A percentile compares a stretch with the other conserved stretches of the same genome.
Evolutionary conservation across 2,329 filamentous ascomycete species (phyloP).

Genomic region (Xylaria sp.): DNA sequence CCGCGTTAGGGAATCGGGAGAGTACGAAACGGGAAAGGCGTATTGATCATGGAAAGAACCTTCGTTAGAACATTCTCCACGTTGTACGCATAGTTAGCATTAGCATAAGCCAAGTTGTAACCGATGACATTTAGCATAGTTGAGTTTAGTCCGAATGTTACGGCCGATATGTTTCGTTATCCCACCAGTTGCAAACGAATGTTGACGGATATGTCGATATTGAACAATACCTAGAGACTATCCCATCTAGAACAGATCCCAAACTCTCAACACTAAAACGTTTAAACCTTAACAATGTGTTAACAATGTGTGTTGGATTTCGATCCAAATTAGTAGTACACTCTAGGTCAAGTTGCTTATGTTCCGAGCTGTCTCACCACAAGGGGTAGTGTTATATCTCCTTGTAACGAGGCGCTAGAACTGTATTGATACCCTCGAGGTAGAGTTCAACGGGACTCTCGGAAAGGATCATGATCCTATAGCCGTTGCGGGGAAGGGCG

Average conservation of each 20-base stretch:
- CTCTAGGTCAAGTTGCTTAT: not conserved
- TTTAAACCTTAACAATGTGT: not conserved
- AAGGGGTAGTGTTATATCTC: no score
- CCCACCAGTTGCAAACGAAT: not conserved
- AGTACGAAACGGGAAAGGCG: not conserved
- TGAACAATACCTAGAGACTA: not conserved
- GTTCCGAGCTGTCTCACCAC: not conserved
- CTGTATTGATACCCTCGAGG: no score
- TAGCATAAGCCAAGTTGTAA: slow-evolving; percentile 12
- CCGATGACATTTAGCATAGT: not conserved
- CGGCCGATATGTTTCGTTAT: not conserved
- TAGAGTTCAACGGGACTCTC: no score
- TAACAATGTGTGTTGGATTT: not conserved
- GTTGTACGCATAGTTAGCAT: slow-evolving; percentile 8
- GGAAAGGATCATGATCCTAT: no score
- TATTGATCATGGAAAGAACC: not conserved
- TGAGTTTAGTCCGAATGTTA: not conserved
- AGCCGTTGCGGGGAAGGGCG: no score
- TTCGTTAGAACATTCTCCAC: not conserved
- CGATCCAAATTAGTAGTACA: not conserved
- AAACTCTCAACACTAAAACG: not conserved
- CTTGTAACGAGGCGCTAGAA: no score
- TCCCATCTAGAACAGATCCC: not conserved
- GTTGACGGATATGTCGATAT: not conserved
- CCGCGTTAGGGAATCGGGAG: not conserved